Conservation (phyloP, 345 rosid genomes). For the Theobroma cacao region DNA sequence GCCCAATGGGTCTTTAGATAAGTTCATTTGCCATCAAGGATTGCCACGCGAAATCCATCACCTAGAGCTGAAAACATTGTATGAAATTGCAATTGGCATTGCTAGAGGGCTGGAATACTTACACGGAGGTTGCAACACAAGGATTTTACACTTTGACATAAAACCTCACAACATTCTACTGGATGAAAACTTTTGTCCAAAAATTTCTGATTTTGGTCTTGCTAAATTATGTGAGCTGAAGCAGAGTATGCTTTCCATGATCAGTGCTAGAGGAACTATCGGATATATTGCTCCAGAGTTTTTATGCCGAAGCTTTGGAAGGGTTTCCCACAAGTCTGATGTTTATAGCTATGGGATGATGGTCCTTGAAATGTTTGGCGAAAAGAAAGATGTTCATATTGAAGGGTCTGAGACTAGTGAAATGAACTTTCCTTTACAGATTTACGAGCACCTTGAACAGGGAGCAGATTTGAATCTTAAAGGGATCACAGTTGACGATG, state of each 20-base stretch:
- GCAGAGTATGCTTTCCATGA: conserved; percentile 23
- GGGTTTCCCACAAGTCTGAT: conserved; percentile 27
- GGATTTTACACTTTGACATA: conserved; percentile 35
- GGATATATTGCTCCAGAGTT: conserved; percentile 38
- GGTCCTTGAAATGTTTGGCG: conserved; percentile 25
- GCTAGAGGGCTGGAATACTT: conserved; percentile 39
- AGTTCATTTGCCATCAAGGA: not conserved
- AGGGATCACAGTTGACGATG: not conserved
- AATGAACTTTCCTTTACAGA: conserved; percentile 18
- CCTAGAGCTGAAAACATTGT: conserved; percentile 3
- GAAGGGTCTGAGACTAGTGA: conserved; percentile 1
- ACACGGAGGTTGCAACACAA: conserved; percentile 31
- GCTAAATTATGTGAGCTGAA: conserved; percentile 27
- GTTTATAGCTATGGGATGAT: conserved; percentile 28
- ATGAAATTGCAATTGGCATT: conserved; percentile 18
- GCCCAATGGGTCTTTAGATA: conserved; percentile 21
- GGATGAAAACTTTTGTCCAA: conserved; percentile 25
- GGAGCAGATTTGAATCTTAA: not conserved
- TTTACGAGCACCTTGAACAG: conserved; percentile 12
- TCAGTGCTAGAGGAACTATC: conserved; percentile 19
- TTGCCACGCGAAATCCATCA: not conserved
- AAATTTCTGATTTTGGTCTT: conserved; percentile 36
- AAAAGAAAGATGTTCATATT: conserved; percentile 4
- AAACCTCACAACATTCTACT: conserved; percentile 39
- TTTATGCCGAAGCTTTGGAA: conserved; percentile 26